Percentiles rank a stretch among this genome's conserved stretches.
phyloP scores from a whole-genome alignment of 352 stramenopile genomes.

The Peronospora destructor region DNA sequence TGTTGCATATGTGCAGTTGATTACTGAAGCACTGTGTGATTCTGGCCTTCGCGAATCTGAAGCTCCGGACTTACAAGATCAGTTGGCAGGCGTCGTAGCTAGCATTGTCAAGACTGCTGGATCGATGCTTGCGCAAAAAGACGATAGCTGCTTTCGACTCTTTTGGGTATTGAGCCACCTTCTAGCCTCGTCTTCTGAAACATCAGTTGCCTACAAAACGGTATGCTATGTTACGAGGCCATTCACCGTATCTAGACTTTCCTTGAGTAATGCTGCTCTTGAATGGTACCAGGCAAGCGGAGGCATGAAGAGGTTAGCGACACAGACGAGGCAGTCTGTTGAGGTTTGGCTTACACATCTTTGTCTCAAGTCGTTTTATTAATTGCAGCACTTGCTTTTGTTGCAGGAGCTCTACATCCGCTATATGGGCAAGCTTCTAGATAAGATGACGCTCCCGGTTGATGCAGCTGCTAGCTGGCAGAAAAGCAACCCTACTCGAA shows the following conservation, averaged over 20 bases:
- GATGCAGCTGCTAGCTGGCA: slow-evolving; percentile 40
- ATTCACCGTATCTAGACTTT: neutral
- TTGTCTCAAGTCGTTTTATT: neutral
- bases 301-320: slow-evolving; percentile 31
- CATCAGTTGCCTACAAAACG: slow-evolving; percentile 46
- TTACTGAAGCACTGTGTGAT: slow-evolving; percentile 70
- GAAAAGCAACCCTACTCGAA: slow-evolving; percentile 49
- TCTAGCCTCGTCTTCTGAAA: slow-evolving; percentile 45
- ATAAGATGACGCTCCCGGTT: slow-evolving; percentile 42
- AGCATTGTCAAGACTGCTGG: slow-evolving; percentile 57
- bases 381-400: neutral
- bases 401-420: slow-evolving; percentile 46
- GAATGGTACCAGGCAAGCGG: slow-evolving; percentile 33
- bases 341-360: slow-evolving; percentile 28
- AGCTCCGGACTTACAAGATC: slow-evolving; percentile 57
- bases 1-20: slow-evolving; percentile 30
- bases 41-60: slow-evolving; percentile 64
- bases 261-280: neutral
- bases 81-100: slow-evolving; percentile 50
- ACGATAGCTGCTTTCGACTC: slow-evolving; percentile 56
- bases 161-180: slow-evolving; percentile 81
- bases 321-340: slow-evolving; percentile 23
- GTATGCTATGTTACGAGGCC: slow-evolving; percentile 20
- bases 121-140: slow-evolving; percentile 32
- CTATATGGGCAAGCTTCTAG: slow-evolving; percentile 49